Evolutionary conservation across 768 basidiomycete genomes (phyloP), one percentile per base, ranked within the genome.

Genomic region (Cystofilobasidium ferigula): DNA sequence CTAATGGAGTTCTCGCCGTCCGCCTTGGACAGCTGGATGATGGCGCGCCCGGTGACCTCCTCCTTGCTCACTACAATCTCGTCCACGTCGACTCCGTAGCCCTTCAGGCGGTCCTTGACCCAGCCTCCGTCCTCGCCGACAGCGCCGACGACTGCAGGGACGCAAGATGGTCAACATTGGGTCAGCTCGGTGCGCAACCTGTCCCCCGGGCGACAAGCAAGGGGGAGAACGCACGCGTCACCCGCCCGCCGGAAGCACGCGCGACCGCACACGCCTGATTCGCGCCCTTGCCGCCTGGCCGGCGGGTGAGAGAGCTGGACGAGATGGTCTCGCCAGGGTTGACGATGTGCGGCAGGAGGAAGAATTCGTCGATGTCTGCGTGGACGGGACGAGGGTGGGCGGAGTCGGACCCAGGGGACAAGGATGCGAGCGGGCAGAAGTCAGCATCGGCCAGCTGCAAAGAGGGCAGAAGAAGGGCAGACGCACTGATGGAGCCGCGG

Each of bases 1-100:
- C 76, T 75, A 67, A 80, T 80, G 35, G 72, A 75, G 71, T 80
- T 80, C 71, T 80, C 79, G 28, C 76, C 76, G 34, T 77, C 76
- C 6, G 58, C 26, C 20, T 69, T 65, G 8, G 75, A 73, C 13
- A 75, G 67, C 69, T 80, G 79, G 56, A 80, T 80, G 67, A 79
- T 73, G 28, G 79, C 79, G 51, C 78, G 70, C 5, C 79, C 79
- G 1, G 78, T 78, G 12, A 76, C 69, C 66, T 74, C 72, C 18
- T 72, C 62, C 3, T 75, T 68, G 13, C 74, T 64, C 2, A 71
- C 56, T 4, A 43, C 36, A 14, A 77, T 67, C 30, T 69, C 62
- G 1, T 45, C 53, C 0, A 71, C 70, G 10, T 71, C 74, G 0
- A 78, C 77, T 0, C 74, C 76, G 32, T 70, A 74, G 0, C 38